phyloP scores from a whole-genome alignment of 1,139 yeast genomes.

The Maudiozyma humilis region DNA sequence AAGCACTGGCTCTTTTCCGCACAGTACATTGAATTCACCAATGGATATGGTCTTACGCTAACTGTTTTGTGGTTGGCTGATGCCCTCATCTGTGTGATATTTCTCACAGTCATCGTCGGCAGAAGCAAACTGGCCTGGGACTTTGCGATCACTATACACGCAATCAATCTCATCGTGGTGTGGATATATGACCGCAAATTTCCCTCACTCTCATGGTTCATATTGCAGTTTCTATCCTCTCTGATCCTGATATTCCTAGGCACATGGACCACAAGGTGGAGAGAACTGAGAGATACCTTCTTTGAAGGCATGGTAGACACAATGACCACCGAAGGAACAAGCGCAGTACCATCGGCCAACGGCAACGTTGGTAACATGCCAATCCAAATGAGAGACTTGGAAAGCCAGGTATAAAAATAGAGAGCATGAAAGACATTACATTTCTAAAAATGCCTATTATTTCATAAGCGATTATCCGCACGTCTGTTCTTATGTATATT shows the following conservation, averaged over 20 bases:
- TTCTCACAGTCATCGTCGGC: constrained; percentile 81
- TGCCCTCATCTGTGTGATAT: constrained; percentile 66
- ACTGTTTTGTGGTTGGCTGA: constrained; percentile 73
- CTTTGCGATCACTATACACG: constrained; percentile 83
- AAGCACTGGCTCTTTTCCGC: constrained; percentile 69
- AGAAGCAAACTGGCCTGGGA: constrained; percentile 93
- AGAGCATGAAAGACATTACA: neutral
- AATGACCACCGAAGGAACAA: neutral
- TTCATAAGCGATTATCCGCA: too few species aligned
- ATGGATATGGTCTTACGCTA: constrained; percentile 71
- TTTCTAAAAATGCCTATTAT: neutral
- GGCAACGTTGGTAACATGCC: constrained; percentile 4
- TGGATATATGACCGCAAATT: constrained; percentile 58
- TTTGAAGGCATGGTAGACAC: constrained; percentile 67
- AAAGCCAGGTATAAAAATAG: constrained; percentile 17
- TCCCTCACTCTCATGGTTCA: constrained; percentile 84
- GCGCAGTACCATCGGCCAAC: neutral
- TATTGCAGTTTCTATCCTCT: constrained; percentile 61
- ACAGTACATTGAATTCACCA: constrained; percentile 65
- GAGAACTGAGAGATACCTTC: constrained; percentile 77
- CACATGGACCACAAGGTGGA: constrained; percentile 82
- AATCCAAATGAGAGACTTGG: constrained; percentile 29
- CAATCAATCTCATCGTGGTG: constrained; percentile 63
- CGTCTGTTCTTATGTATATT: too few species aligned
- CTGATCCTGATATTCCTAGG: constrained; percentile 67